Evolutionary conservation across 768 basidiomycete species (phyloP), one percentile per base, ranked within the genome.

Genomic region (Roridomyces roridus): DNA sequence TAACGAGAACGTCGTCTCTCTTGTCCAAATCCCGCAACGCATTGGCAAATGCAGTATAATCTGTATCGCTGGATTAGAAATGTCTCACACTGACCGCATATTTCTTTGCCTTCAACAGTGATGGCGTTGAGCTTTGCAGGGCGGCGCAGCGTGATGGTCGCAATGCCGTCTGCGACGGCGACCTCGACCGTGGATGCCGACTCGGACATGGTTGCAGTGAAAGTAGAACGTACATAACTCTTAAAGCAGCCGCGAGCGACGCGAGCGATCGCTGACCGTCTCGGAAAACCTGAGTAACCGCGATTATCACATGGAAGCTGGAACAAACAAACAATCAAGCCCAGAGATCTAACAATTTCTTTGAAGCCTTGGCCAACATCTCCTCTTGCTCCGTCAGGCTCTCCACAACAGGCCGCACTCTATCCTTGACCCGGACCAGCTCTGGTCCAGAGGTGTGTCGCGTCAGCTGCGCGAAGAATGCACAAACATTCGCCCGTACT

Each of bases 401-500:
- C 57, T 83, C 79, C 29, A 92, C 65, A 20, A 82, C 78, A 10
- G 83, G 78, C 44, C 75, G 70, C 23, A 82, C 73, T 40, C 72
- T 71, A 6, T 80, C 81, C 70, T 86, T 85, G 48, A 92, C 65
- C 29, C 69, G 73, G 23, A 72, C 70, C 51, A 85, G 68, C 26
- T 81, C 77, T 5, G 80, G 78, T 7, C 79, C 80, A 9, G 80
- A 68, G 4, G 77, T 72, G 64, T 85, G 78, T 62, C 80, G 81
- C 29, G 81, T 81, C 18, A 91, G 67, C 60, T 91, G 87, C 36
- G 83, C 77, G 24, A 94, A 72, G 56, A 94, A 79, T 7, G 87
- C 82, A 67, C 91, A 92, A 17, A 85, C 82, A 64, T 94, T 94
- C 24, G 84, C 77, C 43, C 91, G 84, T 54, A 94, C 83, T 74